Evolutionary conservation across 2,329 filamentous ascomycete species (phyloP).

Genomic region (Pochonia chlamydosporia): DNA sequence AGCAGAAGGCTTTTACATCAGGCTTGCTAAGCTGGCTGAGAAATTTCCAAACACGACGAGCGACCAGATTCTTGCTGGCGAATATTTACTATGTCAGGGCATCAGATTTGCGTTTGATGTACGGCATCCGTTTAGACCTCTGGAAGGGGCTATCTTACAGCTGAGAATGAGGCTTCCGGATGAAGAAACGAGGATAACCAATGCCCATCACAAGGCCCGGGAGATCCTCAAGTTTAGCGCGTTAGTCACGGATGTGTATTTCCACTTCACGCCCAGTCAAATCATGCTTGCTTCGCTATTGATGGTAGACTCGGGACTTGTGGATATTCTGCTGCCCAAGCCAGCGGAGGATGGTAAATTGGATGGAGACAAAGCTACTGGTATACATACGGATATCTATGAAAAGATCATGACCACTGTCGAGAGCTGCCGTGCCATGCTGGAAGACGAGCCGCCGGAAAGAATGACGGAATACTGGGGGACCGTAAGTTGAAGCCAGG

Average conservation of each 20-base stretch:
- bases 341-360: slow-evolving; percentile 25
- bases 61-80: slow-evolving; percentile 81
- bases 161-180: slow-evolving; percentile 62
- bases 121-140: slow-evolving; percentile 78
- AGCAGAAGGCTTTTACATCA: slow-evolving; percentile 77
- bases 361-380: slow-evolving; percentile 14
- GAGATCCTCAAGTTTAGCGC: slow-evolving; percentile 73
- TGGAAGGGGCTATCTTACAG: slow-evolving; percentile 84
- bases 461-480: slow-evolving; percentile 49
- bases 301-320: slow-evolving; percentile 64
- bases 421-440: slow-evolving; percentile 45
- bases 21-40: slow-evolving; percentile 58
- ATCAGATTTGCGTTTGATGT: slow-evolving; percentile 92
- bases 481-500: slow-evolving; percentile 30
- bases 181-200: slow-evolving; percentile 44
- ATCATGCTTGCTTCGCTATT: slow-evolving; percentile 82
- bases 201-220: slow-evolving; percentile 67
- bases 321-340: slow-evolving; percentile 40
- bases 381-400: slow-evolving; percentile 22
- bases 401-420: slow-evolving; percentile 46
- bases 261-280: slow-evolving; percentile 90
- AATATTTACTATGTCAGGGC: slow-evolving; percentile 88
- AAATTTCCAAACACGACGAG: slow-evolving; percentile 65
- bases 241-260: slow-evolving; percentile 90
- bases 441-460: slow-evolving; percentile 52